Evolutionary conservation across 2,329 filamentous ascomycete genomes (phyloP), one percentile per base, ranked within the genome.

Genomic region (Beauveria sp.): DNA sequence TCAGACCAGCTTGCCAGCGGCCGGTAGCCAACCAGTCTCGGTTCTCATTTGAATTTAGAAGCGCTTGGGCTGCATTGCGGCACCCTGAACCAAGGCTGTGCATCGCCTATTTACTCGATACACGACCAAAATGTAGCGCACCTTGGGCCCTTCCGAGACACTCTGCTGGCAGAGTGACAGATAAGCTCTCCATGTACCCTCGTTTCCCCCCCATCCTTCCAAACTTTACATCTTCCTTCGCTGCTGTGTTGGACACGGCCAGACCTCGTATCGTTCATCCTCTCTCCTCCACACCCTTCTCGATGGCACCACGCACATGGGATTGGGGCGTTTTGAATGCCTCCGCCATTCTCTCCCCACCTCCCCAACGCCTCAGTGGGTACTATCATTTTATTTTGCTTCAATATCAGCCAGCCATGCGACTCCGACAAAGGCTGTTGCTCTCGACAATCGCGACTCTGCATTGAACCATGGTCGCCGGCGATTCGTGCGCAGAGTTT

Each of bases 301-400:
- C 12, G 18, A 57, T 40, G 54, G 54, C 43, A 24, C 56, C 22
- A 24, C 45, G 20, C 42, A 24, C 45, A 49, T 40, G 55, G 14
- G 45, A 51, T 34, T 55, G 52, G 26, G 22, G 12, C 46, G 16
- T 43, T 42, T 20, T 20, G 10, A 28, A 49, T 20, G 45, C 55
- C 46, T 49, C 55, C 55, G 45, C 42, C 46, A 24, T 47, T 20
- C 56, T n/a, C 45, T 26, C 26, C 34, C 30, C 42, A 22, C 34
- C 28, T 24, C 46, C 22, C 30, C 56, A 43, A 51, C 56, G 56
- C 56, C 56, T 3, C 46, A 43, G 56, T 58, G 56, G 56, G 28
- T 38, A 58, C 46, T 47, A 43, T 58, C 56, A 51, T 51, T 58
- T 58, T 42, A 51, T 18, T 58, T 47, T 58, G 46, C 56, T 43